Percentiles rank a stretch among this genome's conserved stretches.
Conservation (phyloP, 148 eudicot species). For the Vaccinium vitisidaea region DNA sequence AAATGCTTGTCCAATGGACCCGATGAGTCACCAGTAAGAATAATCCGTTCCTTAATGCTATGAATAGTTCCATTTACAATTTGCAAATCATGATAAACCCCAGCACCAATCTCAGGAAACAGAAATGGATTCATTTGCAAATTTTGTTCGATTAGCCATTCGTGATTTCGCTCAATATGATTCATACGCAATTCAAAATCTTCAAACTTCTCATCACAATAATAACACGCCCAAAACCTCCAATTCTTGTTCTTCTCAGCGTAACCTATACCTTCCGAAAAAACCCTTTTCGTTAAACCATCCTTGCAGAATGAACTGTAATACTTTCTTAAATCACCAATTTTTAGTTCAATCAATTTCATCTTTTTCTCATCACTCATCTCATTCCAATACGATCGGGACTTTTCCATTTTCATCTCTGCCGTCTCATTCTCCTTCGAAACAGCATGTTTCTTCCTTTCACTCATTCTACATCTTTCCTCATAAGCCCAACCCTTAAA, state of each 20-base stretch:
- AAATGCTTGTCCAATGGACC: neutral
- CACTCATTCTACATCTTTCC: neutral
- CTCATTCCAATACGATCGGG: neutral
- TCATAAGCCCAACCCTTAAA: neutral
- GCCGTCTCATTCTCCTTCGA: neutral
- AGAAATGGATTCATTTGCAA: neutral
- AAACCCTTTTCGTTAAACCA: neutral
- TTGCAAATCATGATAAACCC: neutral
- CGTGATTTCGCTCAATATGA: neutral
- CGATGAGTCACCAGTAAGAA: neutral
- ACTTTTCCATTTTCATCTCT: neutral
- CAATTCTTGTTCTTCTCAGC: neutral
- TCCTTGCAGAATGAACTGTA: neutral
- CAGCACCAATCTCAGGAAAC: too few relatives aligned
- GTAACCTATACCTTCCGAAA: neutral
- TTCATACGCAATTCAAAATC: neutral
- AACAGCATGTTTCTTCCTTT: neutral
- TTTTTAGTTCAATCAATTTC: neutral
- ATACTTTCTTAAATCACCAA: neutral
- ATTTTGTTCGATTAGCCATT: neutral
- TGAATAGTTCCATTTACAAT: neutral
- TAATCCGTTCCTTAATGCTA: neutral
- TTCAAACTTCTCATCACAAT: slow-evolving; percentile 2
- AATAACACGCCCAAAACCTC: slow-evolving; percentile 7
- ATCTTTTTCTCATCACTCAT: neutral